Percentiles rank a stretch among this genome's conserved stretches.
Evolutionary conservation across 305 asterid genomes (phyloP).

Genomic region (Fraxinus xanthoxyloides): DNA sequence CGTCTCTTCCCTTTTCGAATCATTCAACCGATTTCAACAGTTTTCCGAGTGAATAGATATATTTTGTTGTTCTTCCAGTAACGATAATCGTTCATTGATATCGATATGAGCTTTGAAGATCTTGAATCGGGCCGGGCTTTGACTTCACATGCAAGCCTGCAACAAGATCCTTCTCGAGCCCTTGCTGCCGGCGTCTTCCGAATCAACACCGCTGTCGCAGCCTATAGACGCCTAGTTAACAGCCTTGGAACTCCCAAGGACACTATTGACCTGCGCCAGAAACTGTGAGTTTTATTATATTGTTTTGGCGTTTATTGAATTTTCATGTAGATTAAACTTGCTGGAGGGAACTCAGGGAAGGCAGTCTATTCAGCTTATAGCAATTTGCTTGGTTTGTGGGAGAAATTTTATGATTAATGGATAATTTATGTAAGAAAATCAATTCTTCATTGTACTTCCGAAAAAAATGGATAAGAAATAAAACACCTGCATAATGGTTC

Average conservation of each 20-base stretch:
- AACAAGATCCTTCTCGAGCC: slow-evolving; percentile 27
- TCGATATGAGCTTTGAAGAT: slow-evolving; percentile 33
- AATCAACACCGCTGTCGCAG: slow-evolving; percentile 32
- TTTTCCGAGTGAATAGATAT: background rate
- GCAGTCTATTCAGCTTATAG: background rate
- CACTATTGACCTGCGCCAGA: slow-evolving; percentile 30
- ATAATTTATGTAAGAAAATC: background rate
- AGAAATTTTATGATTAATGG: background rate
- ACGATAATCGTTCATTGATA: background rate
- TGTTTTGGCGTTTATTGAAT: background rate
- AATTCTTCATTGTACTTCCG: background rate
- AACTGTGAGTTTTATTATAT: slow-evolving; percentile 25
- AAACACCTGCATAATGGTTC: background rate
- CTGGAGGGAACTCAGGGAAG: background rate
- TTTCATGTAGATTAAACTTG: background rate
- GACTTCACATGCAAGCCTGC: slow-evolving; percentile 10
- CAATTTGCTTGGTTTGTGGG: background rate
- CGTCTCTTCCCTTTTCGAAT: background rate
- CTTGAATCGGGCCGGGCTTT: slow-evolving; percentile 30
- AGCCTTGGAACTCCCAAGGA: slow-evolving; percentile 31
- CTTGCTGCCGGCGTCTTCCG: slow-evolving; percentile 33
- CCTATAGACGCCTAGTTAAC: slow-evolving; percentile 30
- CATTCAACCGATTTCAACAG: background rate
- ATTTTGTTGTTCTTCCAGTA: background rate
- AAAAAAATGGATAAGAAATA: background rate